Evolutionary conservation across 192 early-diverging fungal genomes (phyloP).

Genomic region (Globomyces pollinis-pini): DNA sequence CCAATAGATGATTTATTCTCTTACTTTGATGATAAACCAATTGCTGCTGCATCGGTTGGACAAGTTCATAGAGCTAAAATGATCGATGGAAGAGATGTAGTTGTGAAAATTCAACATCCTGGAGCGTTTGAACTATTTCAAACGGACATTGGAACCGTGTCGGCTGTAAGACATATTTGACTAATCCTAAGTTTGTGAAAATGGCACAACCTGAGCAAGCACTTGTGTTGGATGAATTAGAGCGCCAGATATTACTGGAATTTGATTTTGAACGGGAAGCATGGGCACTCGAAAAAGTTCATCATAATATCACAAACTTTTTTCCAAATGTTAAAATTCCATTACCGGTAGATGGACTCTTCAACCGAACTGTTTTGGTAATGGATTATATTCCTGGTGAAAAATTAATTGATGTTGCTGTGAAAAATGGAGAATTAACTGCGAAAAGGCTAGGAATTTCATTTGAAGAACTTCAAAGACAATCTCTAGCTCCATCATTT

Average conservation of each 20-base stretch:
- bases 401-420: constrained; percentile 21
- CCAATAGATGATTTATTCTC: constrained; percentile 13
- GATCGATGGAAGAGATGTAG: constrained; percentile 13
- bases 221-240: constrained; percentile 24
- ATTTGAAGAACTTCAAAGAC: constrained; percentile 8
- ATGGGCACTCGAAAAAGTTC: constrained; percentile 7
- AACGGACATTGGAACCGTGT: constrained; percentile 14
- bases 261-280: constrained; percentile 28
- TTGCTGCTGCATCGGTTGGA: constrained; percentile 23
- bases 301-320: constrained; percentile 14
- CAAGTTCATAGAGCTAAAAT: constrained; percentile 24
- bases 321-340: constrained; percentile 14
- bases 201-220: constrained; percentile 19
- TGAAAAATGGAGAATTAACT: constrained; percentile 7
- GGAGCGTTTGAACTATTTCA: constrained; percentile 17
- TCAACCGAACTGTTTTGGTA: constrained; percentile 15
- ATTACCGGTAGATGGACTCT: constrained; percentile 8
- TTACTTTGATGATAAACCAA: constrained; percentile 14
- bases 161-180: too few relatives aligned
- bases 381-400: constrained; percentile 23
- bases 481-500: constrained; percentile 12
- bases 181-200: constrained; percentile 6
- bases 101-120: constrained; percentile 22
- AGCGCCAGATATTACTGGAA: constrained; percentile 20
- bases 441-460: constrained; percentile 16